These are phyloP conservation scores for Starmerella kuoi DNA, from an alignment of 805 yeast species.

Conservation along the genomic window DNA sequence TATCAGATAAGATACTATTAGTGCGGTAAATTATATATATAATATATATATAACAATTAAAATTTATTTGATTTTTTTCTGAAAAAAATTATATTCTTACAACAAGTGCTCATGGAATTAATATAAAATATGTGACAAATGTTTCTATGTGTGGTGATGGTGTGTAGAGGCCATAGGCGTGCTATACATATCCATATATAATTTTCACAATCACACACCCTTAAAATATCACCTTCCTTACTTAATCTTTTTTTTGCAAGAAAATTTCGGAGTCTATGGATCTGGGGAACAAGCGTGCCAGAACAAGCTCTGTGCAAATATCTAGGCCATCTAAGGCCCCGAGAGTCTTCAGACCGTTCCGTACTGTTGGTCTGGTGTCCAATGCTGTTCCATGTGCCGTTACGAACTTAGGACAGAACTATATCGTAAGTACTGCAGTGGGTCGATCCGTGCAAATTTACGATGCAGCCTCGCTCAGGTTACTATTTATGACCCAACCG, in stretches of 20 bases:
- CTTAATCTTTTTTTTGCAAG: slow-evolving; percentile 10
- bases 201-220: too few relatives aligned
- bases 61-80: too few relatives aligned
- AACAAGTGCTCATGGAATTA: too few relatives aligned
- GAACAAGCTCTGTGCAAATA: not conserved
- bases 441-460: slow-evolving; percentile 85
- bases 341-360: slow-evolving; percentile 20
- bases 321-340: not conserved
- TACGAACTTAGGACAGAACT: slow-evolving; percentile 79
- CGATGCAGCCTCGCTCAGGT: slow-evolving; percentile 71
- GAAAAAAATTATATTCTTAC: too few relatives aligned
- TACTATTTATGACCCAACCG: slow-evolving; percentile 71
- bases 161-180: too few relatives aligned
- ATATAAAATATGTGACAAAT: too few relatives aligned
- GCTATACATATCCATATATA: too few relatives aligned
- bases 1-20: too few relatives aligned
- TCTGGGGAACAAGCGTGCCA: slow-evolving; percentile 7
- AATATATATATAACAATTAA: too few relatives aligned
- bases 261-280: slow-evolving; percentile 2
- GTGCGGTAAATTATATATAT: too few relatives aligned
- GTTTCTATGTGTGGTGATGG: too few relatives aligned
- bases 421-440: slow-evolving; percentile 77
- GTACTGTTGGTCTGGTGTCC: slow-evolving; percentile 68
- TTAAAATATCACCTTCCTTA: too few relatives aligned
- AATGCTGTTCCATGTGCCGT: slow-evolving; percentile 75